A percentile compares a stretch with the other conserved stretches of the same genome.
Conservation (phyloP, 2,329 filamentous ascomycete genomes). For the Fusarium albidum region DNA sequence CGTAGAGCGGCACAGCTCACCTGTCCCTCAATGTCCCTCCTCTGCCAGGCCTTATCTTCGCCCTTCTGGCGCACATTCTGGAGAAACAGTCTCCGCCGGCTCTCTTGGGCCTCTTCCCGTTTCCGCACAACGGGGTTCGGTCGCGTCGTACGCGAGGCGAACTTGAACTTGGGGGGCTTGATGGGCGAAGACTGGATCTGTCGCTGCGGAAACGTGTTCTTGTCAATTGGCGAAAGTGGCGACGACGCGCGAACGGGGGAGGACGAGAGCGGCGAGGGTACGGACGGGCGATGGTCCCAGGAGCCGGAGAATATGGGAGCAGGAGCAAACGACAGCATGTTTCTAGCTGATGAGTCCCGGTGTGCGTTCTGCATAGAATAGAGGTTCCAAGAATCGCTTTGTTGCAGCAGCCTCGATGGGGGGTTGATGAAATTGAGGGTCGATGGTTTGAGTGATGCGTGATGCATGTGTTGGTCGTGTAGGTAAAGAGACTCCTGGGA, state of each 20-base stretch:
- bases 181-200: slow-evolving; percentile 57
- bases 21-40: slow-evolving; percentile 68
- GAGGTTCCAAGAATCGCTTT: not conserved
- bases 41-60: slow-evolving; percentile 67
- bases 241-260: slow-evolving; percentile 65
- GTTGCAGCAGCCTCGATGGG: not conserved
- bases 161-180: slow-evolving; percentile 55
- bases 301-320: slow-evolving; percentile 54
- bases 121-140: slow-evolving; percentile 69
- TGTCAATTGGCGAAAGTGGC: slow-evolving; percentile 53
- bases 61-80: slow-evolving; percentile 69
- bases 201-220: slow-evolving; percentile 51
- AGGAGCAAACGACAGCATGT: slow-evolving; percentile 53
- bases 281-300: slow-evolving; percentile 56
- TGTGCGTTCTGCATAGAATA: slow-evolving; percentile 45
- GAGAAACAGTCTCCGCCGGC: slow-evolving; percentile 73
- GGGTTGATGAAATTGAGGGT: slow-evolving; percentile 5
- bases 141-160: slow-evolving; percentile 63
- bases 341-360: slow-evolving; percentile 37
- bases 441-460: slow-evolving; percentile 2
- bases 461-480: slow-evolving; percentile 19
- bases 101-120: slow-evolving; percentile 69
- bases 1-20: slow-evolving; percentile 33
- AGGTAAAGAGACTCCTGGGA: slow-evolving; percentile 32
- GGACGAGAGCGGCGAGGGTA: slow-evolving; percentile 59